These are phyloP conservation scores for Lactarius pseudohatsudake DNA, from an alignment of 768 basidiomycete species.

Conservation along the genomic window DNA sequence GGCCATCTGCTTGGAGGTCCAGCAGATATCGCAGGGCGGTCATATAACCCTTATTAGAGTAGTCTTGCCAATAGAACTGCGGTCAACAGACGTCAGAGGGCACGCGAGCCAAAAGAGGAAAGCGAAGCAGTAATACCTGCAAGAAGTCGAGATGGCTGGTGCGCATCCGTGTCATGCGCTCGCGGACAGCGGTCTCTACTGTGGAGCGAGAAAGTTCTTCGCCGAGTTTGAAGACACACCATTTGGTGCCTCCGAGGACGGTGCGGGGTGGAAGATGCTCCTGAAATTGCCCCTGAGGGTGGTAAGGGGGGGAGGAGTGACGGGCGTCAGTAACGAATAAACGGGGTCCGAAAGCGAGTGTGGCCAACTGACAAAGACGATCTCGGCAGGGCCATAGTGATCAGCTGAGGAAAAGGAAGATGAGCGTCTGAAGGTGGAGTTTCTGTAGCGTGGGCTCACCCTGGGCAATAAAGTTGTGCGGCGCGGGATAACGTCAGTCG, in stretches of 20 bases:
- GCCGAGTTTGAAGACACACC: slow-evolving; percentile 71
- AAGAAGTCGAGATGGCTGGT: slow-evolving; percentile 62
- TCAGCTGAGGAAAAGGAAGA: slow-evolving; percentile 52
- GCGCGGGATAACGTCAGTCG: slow-evolving; percentile 11
- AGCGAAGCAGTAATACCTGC: slow-evolving; percentile 48
- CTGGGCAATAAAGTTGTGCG: slow-evolving; percentile 5
- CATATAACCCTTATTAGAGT: slow-evolving; percentile 50
- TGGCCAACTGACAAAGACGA: slow-evolving; percentile 58
- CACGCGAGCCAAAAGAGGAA: slow-evolving; percentile 1
- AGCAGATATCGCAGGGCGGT: slow-evolving; percentile 51
- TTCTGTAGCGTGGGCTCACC: slow-evolving; percentile 11
- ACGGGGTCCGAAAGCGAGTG: not conserved
- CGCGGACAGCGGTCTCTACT: slow-evolving; percentile 63
- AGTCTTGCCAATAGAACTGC: slow-evolving; percentile 83
- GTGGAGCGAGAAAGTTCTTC: slow-evolving; percentile 47
- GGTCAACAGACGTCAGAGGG: not conserved
- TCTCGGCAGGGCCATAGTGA: slow-evolving; percentile 83
- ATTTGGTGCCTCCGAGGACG: slow-evolving; percentile 78
- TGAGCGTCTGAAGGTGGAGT: slow-evolving; percentile 8
- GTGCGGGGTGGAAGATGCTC: slow-evolving; percentile 42
- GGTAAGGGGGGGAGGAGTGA: not conserved
- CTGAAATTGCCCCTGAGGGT: slow-evolving; percentile 65
- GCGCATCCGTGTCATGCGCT: slow-evolving; percentile 70
- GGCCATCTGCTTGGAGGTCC: slow-evolving; percentile 57
- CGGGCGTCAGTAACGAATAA: slow-evolving; percentile 3